These are phyloP conservation scores for Ligustrum vulgare DNA, from an alignment of 257 asterid species.

Conservation along the genomic window DNA sequence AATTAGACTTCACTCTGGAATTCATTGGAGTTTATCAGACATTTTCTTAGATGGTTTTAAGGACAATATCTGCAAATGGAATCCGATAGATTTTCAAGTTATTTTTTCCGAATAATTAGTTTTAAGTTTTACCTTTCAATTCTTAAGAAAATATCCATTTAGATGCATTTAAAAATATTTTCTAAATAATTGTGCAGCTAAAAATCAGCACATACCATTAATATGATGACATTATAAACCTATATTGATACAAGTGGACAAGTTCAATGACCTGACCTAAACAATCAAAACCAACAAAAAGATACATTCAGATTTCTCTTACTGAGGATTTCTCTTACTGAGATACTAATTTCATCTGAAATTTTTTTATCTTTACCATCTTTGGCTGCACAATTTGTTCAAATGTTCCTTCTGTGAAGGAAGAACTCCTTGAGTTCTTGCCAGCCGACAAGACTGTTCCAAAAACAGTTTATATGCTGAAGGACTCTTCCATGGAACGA, in stretches of 20 bases:
- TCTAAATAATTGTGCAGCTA: no score
- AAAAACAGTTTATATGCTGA: conserved; percentile 67
- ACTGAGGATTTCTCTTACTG: conserved; percentile 9
- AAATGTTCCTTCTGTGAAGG: conserved; percentile 63
- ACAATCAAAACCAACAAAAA: conserved; percentile 1
- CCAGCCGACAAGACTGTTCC: conserved; percentile 79
- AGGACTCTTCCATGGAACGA: conserved; percentile 76
- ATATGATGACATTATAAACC: background rate
- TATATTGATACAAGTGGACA: background rate
- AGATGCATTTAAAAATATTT: no score
- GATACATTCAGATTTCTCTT: background rate
- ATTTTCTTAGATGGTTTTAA: no score
- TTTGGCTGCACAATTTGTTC: conserved; percentile 58
- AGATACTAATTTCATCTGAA: conserved; percentile 4
- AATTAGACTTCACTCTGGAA: no score
- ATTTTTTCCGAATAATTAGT: no score
- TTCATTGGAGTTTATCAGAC: no score
- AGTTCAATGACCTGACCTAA: background rate
- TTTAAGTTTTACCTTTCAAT: no score
- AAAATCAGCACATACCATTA: background rate
- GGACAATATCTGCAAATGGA: no score
- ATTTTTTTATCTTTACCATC: conserved; percentile 12
- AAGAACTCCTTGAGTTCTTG: conserved; percentile 77
- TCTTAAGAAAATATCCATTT: no score
- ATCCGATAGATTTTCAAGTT: no score